Base-by-base conservation (phyloP, 2,329 filamentous ascomycete species). In the Beauveria sp. region DNA sequence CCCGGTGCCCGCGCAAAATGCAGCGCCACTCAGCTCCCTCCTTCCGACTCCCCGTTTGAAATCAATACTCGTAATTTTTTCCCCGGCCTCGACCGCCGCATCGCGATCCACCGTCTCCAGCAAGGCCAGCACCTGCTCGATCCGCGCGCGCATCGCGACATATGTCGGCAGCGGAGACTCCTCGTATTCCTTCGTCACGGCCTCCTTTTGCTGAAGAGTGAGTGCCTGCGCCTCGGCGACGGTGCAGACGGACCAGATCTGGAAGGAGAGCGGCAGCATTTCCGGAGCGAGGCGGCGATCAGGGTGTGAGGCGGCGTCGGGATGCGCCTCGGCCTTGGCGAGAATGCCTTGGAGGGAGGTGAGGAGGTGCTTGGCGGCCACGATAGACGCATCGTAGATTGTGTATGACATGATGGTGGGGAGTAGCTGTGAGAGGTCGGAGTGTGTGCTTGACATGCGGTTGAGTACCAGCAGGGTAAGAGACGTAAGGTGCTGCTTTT, bases 1-100 rank as follows among this genome's bases (percentile, higher is more conserved):
- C 3, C 72, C 77, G 69, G 79, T 83, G 2, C 72, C 72, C 38
- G 72, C 68, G 26, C 83, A 68, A 68, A 83, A 88, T 1, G 75
- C 71, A 49, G 65, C 38, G 46, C 66, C 69, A 40, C 67, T 62
- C 46, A 75, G 58, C 45, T 68, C 43, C 31, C 62, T 67, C 22
- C 54, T 65, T 60, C 68, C 59, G 5, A 28, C 70, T 24, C 64
- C 62, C 20, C 68, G 65, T 1, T 73, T 74, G 3, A 76, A n/a
- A 3, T 64, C 68, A 6, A 75, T 59, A 22, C 64, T 62, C 16
- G 76, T 68, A 5, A 52, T 65, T 43, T 70, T 68, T 9, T 62
- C 65, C 55, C 62, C 66, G n/a, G 68, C 65, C 64, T 67, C 72
- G 66, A 75, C 66, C 55, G 68, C 59, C 7, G 74, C 67, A 26